These are phyloP conservation scores for Pleurotus giganteus DNA, from an alignment of 768 basidiomycete genomes.

Conservation along the genomic window DNA sequence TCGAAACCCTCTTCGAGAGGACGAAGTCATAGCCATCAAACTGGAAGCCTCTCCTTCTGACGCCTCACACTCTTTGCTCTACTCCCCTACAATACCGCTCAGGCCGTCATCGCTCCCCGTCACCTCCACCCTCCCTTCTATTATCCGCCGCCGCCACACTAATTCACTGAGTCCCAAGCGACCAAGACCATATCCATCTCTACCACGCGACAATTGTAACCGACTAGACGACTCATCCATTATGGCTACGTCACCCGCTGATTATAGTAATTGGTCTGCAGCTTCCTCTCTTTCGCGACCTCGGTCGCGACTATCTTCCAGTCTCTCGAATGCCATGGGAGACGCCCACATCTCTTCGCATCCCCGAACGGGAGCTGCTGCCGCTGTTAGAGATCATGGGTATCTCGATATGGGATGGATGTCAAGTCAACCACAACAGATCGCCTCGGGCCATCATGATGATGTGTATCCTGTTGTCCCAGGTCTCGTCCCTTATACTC, in stretches of 20 bases:
- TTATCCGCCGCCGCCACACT: constrained; percentile 9
- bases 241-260: constrained; percentile 32
- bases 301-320: constrained; percentile 41
- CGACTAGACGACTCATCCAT: constrained; percentile 28
- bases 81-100: constrained; percentile 23
- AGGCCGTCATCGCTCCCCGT: constrained; percentile 7
- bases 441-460: constrained; percentile 8
- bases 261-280: constrained; percentile 30
- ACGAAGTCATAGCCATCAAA: constrained; percentile 41
- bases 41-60: constrained; percentile 33
- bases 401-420: constrained; percentile 13
- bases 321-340: constrained; percentile 64
- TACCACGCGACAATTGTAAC: constrained; percentile 25
- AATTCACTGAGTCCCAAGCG: constrained; percentile 26
- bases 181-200: constrained; percentile 34
- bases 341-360: constrained; percentile 36
- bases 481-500: constrained; percentile 8
- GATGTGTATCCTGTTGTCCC: constrained; percentile 7
- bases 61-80: constrained; percentile 33
- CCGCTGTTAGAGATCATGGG: constrained; percentile 17
- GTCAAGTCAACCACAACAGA: constrained; percentile 13
- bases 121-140: constrained; percentile 2
- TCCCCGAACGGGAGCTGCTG: constrained; percentile 22
- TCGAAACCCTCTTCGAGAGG: constrained; percentile 27
- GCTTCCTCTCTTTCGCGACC: constrained; percentile 25